phyloP scores from a whole-genome alignment of 75 land plant species.

The Pinus albicaulis region DNA sequence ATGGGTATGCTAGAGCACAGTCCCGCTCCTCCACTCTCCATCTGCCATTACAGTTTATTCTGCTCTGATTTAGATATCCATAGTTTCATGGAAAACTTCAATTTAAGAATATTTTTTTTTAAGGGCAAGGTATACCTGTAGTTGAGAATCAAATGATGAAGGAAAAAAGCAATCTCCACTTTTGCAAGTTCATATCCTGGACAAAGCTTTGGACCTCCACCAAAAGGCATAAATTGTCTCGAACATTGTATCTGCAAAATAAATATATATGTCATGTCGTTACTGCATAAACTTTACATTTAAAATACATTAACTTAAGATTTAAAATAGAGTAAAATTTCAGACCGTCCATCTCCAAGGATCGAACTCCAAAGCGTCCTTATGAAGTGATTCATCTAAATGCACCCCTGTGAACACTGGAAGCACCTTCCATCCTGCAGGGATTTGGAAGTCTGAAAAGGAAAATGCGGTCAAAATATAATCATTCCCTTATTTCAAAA shows the following conservation, averaged over 20 bases:
- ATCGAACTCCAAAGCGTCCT: neutral
- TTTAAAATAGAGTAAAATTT: neutral
- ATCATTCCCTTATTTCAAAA: too few relatives aligned
- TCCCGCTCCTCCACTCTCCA: conserved; percentile 42
- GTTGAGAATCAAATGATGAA: conserved; percentile 69
- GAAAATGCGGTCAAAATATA: too few relatives aligned
- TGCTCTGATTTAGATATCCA: too few relatives aligned
- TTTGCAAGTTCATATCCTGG: conserved; percentile 77
- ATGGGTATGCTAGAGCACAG: conserved; percentile 45
- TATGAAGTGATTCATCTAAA: neutral
- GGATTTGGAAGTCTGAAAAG: conserved; percentile 29
- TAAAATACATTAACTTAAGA: too few relatives aligned
- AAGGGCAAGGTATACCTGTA: conserved; percentile 31
- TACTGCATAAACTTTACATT: too few relatives aligned
- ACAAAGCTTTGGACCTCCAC: conserved; percentile 76
- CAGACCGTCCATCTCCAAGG: conserved; percentile 18
- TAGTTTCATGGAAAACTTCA: too few relatives aligned
- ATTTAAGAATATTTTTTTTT: too few relatives aligned
- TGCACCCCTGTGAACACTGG: conserved; percentile 30
- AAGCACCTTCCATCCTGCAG: conserved; percentile 52
- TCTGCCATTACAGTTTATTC: conserved; percentile 11
- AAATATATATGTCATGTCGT: too few relatives aligned
- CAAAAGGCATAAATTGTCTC: conserved; percentile 50
- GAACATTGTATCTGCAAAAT: neutral
- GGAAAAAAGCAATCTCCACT: conserved; percentile 63